Evolutionary conservation across 352 stramenopile species (phyloP), one percentile per base, ranked within the genome.

Genomic region (Peronosclerospora sorghi): DNA sequence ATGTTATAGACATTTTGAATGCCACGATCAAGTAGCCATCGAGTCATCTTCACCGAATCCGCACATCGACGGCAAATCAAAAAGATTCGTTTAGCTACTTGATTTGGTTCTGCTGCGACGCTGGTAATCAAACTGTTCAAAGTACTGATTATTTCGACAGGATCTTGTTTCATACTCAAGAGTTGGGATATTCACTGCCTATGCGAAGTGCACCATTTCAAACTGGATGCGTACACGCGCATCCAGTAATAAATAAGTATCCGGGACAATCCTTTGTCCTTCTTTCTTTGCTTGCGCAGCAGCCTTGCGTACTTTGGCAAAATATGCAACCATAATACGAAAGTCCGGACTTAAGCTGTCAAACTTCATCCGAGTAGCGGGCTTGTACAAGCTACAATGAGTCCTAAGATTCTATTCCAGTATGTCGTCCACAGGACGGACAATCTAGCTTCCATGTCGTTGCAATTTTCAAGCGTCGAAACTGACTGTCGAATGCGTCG

Each of bases 31-130:
- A 84, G 8, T n/a, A 92, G 44, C 69, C 72, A 83, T 30, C 59
- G 40, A 8, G 75, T 77, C 10, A 73, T 68, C 8, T 54, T 56
- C 2, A 78, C 55, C 7, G 77, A 92, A 40, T 88, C 77, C 5
- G 88, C 56, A 6, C 80, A 77, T 21, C 80, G 77, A n/a, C 77
- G 71, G 37, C 80, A 92, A 28, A 92, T 83, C 21, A 92, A 74
- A 28, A 80, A 72, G 4, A 40, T 54, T 45, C 13, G 42, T 13
- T 51, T 51, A 3, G 20, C 8, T 5, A 1, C 14, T 17, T 26
- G 8, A 12, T 10, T 4, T n/a, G 5, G 13, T 5, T 13, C 8
- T 19, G 38, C 15, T 35, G 18, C 21, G 21, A 26, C 21, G 21
- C 21, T 26, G 3, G 21, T 7, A 26, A 26, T 26, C 21, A 6